Base-by-base conservation (phyloP, 176 grass and related monocot genomes). In the Pontederia crassipes region DNA sequence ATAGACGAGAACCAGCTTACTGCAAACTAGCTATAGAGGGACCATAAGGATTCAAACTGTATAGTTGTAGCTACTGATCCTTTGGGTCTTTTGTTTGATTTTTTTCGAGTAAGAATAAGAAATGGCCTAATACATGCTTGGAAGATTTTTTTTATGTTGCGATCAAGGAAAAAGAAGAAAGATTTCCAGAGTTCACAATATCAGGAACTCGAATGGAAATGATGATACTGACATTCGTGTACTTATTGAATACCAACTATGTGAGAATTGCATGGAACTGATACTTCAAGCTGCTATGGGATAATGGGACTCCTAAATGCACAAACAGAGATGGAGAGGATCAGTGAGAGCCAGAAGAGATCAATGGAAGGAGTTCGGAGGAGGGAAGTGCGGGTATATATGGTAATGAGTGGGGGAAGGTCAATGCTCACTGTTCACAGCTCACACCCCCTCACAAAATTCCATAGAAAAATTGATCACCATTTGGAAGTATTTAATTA, bases 71-170 rank as follows among this genome's bases (percentile, higher is more conserved):
- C 15, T 15, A 28, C 54, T 62, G 61, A 48, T 54, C 17, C 63
- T 50, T 9, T 46, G 26, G 12, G 78, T 74, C 50, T 71, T 28
- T 58, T 72, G 58, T 47, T 66, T n/a, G 0, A 13, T 48, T 69
- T 64, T 77, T 71, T 67, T 66, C 62, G 59, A 82, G 58, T 58
- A 63, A 51, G 65, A 54, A 45, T 45, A 74, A 32, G 32, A 40
- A 59, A 11, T 48, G 57, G 56, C 16, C 17, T 55, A 59, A 74
- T 95, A 95, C 89, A 95, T 95, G 78, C 48, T 88, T 73, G 55
- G 13, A 57, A 59, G 65, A 40, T 71, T 95, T 95, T 4, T 95
- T 67, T 85, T 49, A 53, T 80, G 78, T 64, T 88, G 74, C 28
- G 27, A 68, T 83, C 72, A 88, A 72, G 89, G 84, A 49, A 78